Evolutionary conservation across 2,329 filamentous ascomycete genomes (phyloP).

Genomic region (Fusarium xyrophilum): DNA sequence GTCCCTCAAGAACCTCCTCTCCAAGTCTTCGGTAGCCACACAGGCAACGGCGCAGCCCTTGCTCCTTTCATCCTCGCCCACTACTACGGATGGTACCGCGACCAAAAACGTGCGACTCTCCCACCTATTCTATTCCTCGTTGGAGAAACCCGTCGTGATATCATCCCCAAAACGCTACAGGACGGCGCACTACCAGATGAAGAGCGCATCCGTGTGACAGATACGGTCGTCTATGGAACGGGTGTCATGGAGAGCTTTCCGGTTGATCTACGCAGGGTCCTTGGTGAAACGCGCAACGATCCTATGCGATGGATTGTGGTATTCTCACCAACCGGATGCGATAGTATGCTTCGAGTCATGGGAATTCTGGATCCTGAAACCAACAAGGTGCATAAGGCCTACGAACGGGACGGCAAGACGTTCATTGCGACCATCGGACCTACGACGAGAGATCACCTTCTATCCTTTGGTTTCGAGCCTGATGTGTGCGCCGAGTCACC

Average conservation of each 20-base stretch:
- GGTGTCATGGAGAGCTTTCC: constrained; percentile 81
- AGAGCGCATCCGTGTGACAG: constrained; percentile 71
- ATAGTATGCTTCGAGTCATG: constrained; percentile 63
- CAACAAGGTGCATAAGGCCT: constrained; percentile 46
- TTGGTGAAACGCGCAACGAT: constrained; percentile 54
- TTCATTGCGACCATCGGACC: constrained; percentile 90
- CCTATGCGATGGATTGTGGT: constrained; percentile 74
- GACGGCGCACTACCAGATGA: constrained; percentile 56
- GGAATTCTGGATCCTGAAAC: constrained; percentile 58
- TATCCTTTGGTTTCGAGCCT: constrained; percentile 70
- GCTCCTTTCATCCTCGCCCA: constrained; percentile 80
- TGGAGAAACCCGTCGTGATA: constrained; percentile 86
- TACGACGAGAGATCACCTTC: constrained; percentile 82
- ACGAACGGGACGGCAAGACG: constrained; percentile 53
- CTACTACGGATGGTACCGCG: constrained; percentile 65
- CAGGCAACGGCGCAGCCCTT: constrained; percentile 83
- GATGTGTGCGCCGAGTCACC: constrained; percentile 84
- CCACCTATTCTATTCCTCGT: constrained; percentile 83
- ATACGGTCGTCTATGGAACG: constrained; percentile 87
- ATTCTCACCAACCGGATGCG: constrained; percentile 71
- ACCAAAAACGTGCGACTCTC: constrained; percentile 50
- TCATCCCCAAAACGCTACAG: constrained; percentile 84
- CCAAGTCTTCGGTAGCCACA: constrained; percentile 77
- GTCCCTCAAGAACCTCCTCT: constrained; percentile 58
- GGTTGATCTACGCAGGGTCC: constrained; percentile 63